Conservation (phyloP, 495 filamentous ascomycete genomes). For the Aspergillus carlsbadensis region DNA sequence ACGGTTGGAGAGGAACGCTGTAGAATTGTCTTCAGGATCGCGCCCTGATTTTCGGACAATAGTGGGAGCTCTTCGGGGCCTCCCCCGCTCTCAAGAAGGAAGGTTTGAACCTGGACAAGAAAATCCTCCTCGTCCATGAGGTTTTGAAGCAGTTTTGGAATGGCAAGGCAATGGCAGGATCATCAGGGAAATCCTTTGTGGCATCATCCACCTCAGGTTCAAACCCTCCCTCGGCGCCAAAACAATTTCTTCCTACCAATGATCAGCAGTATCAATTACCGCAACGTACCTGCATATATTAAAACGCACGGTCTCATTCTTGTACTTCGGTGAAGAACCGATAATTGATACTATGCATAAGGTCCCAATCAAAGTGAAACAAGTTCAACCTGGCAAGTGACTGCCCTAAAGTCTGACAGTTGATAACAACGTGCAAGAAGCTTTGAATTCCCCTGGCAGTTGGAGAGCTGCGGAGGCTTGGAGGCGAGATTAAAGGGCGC, state of each 20-base stretch:
- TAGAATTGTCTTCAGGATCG: slow-evolving; percentile 2
- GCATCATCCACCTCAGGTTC: neutral
- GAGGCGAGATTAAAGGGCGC: slow-evolving; percentile 15
- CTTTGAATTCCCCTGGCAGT: neutral
- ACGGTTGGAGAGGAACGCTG: neutral
- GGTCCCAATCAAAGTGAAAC: neutral
- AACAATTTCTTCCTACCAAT: slow-evolving; percentile 15
- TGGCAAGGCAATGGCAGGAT: neutral
- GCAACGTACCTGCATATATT: slow-evolving; percentile 21
- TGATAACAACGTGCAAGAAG: neutral
- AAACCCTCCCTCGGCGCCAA: slow-evolving; percentile 14
- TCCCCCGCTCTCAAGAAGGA: too few species aligned
- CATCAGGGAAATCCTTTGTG: slow-evolving; percentile 1
- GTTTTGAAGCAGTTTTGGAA: neutral
- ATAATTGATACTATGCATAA: slow-evolving; percentile 2
- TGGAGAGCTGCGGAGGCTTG: neutral
- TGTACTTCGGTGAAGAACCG: slow-evolving; percentile 6
- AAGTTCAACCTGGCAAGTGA: neutral
- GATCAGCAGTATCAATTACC: slow-evolving; percentile 23
- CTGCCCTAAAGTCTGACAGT: neutral
- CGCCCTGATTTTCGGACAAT: slow-evolving; percentile 12
- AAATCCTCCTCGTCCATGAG: neutral
- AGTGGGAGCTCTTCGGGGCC: neutral
- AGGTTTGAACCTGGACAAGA: neutral
- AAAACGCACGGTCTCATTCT: slow-evolving; percentile 9